These are phyloP conservation scores for Pelargonium nanum DNA, from an alignment of 345 rosid genomes.

Conservation along the genomic window DNA sequence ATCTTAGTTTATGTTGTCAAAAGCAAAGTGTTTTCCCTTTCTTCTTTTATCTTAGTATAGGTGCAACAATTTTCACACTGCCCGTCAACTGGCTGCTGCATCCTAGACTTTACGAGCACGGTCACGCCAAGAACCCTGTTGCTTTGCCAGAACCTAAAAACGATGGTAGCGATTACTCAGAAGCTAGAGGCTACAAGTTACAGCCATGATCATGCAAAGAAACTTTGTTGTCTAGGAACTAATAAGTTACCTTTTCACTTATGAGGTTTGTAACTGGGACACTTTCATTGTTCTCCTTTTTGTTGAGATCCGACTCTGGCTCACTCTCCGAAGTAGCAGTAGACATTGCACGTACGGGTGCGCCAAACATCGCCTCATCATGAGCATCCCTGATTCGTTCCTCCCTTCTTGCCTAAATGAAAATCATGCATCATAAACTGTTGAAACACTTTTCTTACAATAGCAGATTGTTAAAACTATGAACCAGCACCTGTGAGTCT, in stretches of 20 bases:
- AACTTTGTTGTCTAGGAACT: background rate
- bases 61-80: too few species aligned
- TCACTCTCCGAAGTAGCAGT: conserved; percentile 18
- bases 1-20: too few species aligned
- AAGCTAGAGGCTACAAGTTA: too few species aligned
- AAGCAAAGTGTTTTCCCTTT: too few species aligned
- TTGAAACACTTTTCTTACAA: background rate
- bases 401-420: conserved; percentile 59
- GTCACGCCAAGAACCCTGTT: conserved; percentile 94
- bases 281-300: conserved; percentile 27
- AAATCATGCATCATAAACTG: conserved; percentile 1
- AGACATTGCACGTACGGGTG: conserved; percentile 25
- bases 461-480: background rate
- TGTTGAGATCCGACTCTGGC: conserved; percentile 21
- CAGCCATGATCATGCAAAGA: background rate
- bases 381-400: conserved; percentile 65
- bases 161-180: background rate
- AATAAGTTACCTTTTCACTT: conserved; percentile 56
- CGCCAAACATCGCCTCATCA: conserved; percentile 94
- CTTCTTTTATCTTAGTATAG: too few species aligned
- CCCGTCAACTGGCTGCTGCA: too few species aligned
- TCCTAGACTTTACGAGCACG: conserved; percentile 62
- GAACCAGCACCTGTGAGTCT: background rate
- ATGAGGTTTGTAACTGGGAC: conserved; percentile 37
- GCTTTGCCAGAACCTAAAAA: conserved; percentile 73